Conservation (phyloP, 1,139 yeast genomes). For the Saccharomyces hybrid region DNA sequence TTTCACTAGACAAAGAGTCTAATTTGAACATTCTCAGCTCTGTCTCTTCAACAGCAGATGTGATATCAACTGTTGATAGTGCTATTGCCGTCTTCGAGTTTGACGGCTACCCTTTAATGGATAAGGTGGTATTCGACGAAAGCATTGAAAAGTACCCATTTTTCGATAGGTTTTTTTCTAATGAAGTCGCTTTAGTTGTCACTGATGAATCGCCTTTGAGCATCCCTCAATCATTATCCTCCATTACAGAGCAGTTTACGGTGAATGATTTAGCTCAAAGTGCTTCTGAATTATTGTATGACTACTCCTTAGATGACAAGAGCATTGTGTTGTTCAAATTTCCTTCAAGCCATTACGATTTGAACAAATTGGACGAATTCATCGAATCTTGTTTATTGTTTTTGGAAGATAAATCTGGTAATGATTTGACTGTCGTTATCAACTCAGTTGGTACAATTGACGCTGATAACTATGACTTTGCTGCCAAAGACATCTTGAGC, state of each 20-base stretch:
- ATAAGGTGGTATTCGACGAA: conserved; percentile 6
- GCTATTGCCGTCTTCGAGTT: conserved; percentile 20
- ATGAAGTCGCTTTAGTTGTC: conserved; percentile 11
- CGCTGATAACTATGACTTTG: conserved; percentile 3
- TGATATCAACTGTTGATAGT: conserved; percentile 4
- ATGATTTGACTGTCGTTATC: conserved; percentile 16
- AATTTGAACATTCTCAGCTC: background rate
- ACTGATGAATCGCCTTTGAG: conserved; percentile 8
- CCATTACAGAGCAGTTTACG: conserved; percentile 7
- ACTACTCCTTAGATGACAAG: conserved; percentile 13
- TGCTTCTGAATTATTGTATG: conserved; percentile 16
- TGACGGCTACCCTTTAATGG: conserved; percentile 14
- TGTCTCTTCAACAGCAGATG: background rate
- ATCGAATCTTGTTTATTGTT: conserved; percentile 18
- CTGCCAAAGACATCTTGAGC: background rate
- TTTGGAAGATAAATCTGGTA: conserved; percentile 18
- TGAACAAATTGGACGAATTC: conserved; percentile 20
- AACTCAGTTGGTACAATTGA: conserved; percentile 7
- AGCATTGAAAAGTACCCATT: conserved; percentile 10
- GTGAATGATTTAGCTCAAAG: conserved; percentile 15
- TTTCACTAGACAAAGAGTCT: background rate
- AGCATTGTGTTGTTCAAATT: conserved; percentile 21
- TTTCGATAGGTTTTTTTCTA: conserved; percentile 15
- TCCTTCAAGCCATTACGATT: conserved; percentile 16
- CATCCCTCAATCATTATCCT: background rate